These are phyloP conservation scores for Salix dunnii DNA, from an alignment of 345 rosid genomes.

Conservation along the genomic window DNA sequence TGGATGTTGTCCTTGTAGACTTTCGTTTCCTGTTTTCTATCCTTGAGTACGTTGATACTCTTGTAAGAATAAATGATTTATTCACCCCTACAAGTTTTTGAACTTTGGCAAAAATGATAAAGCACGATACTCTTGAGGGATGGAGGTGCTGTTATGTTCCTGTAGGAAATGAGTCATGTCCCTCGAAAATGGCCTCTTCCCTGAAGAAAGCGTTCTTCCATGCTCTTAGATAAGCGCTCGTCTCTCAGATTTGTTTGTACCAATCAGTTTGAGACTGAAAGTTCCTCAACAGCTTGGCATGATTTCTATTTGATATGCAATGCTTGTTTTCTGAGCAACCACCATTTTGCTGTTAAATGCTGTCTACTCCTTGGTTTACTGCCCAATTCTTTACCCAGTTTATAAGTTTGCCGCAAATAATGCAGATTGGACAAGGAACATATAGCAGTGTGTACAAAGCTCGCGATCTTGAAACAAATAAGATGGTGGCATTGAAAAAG, in stretches of 20 bases:
- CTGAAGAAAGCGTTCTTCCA: neutral
- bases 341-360: neutral
- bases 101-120: neutral
- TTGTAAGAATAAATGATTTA: neutral
- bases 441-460: constrained; percentile 76
- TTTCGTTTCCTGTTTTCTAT: neutral
- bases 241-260: neutral
- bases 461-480: constrained; percentile 56
- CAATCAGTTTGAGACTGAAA: neutral
- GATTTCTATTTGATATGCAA: neutral
- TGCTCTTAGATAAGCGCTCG: neutral
- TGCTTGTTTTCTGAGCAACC: neutral
- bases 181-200: neutral
- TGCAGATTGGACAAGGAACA: constrained; percentile 79
- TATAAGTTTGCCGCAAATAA: neutral
- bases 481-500: constrained; percentile 68
- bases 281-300: neutral
- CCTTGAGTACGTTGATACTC: neutral
- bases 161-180: neutral
- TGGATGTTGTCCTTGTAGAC: neutral
- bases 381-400: neutral
- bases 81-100: neutral
- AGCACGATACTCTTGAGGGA: neutral
- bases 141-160: neutral
- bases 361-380: neutral